A percentile compares a stretch with the other conserved stretches of the same genome.
Evolutionary conservation across 345 rosid species (phyloP).

Genomic region (Balakata baccata): DNA sequence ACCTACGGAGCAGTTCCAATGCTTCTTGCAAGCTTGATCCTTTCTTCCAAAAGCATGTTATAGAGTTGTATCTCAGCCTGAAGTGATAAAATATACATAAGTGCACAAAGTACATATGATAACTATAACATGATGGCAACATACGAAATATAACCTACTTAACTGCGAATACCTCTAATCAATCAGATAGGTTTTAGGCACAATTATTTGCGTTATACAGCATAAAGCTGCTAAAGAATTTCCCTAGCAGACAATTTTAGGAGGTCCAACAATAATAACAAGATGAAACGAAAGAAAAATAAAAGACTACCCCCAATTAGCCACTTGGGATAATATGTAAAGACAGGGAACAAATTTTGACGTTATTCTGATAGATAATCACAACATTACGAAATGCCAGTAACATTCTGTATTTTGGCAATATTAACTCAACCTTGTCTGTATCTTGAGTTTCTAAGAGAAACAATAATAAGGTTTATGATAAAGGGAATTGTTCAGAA

Average conservation of each 20-base stretch:
- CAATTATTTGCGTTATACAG: neutral
- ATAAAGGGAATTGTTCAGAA: neutral
- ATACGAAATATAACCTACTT: slow-evolving; percentile 9
- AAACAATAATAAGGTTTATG: too few relatives aligned
- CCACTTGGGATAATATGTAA: neutral
- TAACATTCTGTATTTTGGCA: neutral
- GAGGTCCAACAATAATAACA: neutral
- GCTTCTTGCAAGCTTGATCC: slow-evolving; percentile 44
- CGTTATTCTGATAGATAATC: too few relatives aligned
- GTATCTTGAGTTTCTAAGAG: too few relatives aligned
- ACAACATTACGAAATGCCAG: neutral
- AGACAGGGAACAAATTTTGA: too few relatives aligned
- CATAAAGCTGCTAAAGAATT: neutral
- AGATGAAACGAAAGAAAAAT: neutral
- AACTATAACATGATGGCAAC: neutral
- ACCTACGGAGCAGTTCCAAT: slow-evolving; percentile 56
- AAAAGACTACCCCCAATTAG: neutral
- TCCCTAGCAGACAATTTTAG: neutral
- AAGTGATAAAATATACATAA: slow-evolving; percentile 4
- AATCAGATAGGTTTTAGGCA: neutral
- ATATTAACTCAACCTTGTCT: neutral
- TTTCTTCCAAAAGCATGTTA: slow-evolving; percentile 43
- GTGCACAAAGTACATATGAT: slow-evolving; percentile 4
- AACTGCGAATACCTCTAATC: neutral
- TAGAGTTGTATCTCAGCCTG: slow-evolving; percentile 44